phyloP scores from a whole-genome alignment of 2,329 filamentous ascomycete species.

The Xylariaceae sp. region DNA sequence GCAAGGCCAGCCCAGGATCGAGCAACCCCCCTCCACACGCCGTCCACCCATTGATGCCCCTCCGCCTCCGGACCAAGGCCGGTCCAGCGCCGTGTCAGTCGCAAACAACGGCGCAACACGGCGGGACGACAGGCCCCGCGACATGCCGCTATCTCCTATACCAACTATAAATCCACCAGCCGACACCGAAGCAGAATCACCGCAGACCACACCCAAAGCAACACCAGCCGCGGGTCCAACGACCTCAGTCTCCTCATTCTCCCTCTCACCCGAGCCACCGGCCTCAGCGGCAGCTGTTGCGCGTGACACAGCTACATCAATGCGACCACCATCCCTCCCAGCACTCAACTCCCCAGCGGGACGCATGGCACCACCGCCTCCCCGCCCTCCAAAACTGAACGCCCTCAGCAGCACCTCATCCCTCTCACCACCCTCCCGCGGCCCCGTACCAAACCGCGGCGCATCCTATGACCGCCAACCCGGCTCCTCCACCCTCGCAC shows the following conservation, averaged over 20 bases:
- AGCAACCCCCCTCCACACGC: constrained; percentile 22
- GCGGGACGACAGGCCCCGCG: not conserved
- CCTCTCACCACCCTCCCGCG: constrained; percentile 29
- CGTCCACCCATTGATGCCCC: not conserved
- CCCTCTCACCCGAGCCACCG: constrained; percentile 37
- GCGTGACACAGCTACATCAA: constrained; percentile 12
- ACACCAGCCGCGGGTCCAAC: constrained; percentile 24
- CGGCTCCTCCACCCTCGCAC: constrained; percentile 45
- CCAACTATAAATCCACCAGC: constrained; percentile 19
- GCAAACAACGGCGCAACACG: not conserved
- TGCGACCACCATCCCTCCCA: constrained; percentile 10
- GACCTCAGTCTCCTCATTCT: constrained; percentile 44
- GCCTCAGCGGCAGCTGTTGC: constrained; percentile 27
- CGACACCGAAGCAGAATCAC: constrained; percentile 24
- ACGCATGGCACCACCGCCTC: constrained; percentile 23
- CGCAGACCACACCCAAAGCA: constrained; percentile 54
- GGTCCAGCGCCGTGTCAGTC: constrained; percentile 4
- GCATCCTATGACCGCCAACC: constrained; percentile 24
- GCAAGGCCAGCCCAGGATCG: constrained; percentile 27
- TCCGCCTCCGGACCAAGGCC: constrained; percentile 12
- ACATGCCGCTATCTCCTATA: constrained; percentile 24
- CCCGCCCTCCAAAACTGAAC: constrained; percentile 26
- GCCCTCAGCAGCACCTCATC: constrained; percentile 16
- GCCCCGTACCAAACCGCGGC: constrained; percentile 37
- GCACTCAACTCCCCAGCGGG: constrained; percentile 3